These are phyloP conservation scores for Ensete glaucum DNA, from an alignment of 176 grass and related monocot genomes.

Conservation along the genomic window DNA sequence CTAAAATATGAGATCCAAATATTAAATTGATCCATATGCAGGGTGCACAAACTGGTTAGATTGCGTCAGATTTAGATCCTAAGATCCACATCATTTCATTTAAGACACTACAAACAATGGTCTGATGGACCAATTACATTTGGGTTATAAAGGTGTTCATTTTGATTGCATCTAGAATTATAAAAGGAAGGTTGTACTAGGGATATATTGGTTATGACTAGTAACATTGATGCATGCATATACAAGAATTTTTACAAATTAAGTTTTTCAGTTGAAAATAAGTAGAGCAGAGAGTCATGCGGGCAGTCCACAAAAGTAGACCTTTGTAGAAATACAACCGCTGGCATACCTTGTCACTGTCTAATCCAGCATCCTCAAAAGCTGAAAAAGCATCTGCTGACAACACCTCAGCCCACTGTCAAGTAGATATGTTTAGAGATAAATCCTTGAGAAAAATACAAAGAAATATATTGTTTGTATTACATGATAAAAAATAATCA, in stretches of 20 bases:
- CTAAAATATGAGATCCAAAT: too few species aligned
- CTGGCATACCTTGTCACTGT: slow-evolving; percentile 58
- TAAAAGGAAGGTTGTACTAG: not conserved
- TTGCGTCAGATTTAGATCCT: too few species aligned
- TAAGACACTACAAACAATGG: too few species aligned
- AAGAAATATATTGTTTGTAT: not conserved
- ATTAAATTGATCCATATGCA: too few species aligned
- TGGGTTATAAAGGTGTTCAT: too few species aligned
- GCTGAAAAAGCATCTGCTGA: slow-evolving; percentile 98
- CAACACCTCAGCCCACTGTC: slow-evolving; percentile 91
- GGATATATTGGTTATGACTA: not conserved
- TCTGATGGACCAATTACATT: too few species aligned
- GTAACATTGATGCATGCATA: not conserved
- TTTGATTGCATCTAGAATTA: not conserved
- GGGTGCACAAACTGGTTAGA: too few species aligned
- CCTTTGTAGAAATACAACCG: not conserved
- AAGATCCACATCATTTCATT: too few species aligned
- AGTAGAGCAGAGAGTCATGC: not conserved
- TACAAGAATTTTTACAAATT: not conserved
- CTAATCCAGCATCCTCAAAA: slow-evolving; percentile 92
- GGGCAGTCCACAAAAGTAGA: too few species aligned
- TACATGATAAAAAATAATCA: not conserved
- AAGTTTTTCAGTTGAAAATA: not conserved
- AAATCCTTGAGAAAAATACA: not conserved
- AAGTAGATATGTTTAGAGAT: not conserved